phyloP scores from a whole-genome alignment of 768 basidiomycete genomes.

The Amanita thiersii region DNA sequence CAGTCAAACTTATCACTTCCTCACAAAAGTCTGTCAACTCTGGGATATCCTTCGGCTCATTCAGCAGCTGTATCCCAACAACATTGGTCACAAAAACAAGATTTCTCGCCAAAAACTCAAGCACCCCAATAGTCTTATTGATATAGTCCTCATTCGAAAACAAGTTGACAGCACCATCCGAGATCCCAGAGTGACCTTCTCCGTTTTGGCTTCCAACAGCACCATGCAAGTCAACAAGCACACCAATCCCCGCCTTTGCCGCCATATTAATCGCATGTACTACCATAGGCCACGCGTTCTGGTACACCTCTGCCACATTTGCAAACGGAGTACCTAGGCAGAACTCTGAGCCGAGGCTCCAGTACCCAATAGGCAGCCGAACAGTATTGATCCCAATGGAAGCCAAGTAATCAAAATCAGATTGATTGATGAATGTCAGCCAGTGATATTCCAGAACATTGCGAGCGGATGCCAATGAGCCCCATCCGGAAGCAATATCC shows the following conservation, averaged over 20 bases:
- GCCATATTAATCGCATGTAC: conserved; percentile 57
- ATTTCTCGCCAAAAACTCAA: conserved; percentile 34
- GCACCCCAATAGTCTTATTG: conserved; percentile 42
- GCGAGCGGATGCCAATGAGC: no score
- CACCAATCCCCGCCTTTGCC: conserved; percentile 50
- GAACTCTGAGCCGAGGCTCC: conserved; percentile 49
- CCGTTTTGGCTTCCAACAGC: conserved; percentile 74
- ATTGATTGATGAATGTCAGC: no score
- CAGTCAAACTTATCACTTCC: conserved; percentile 17
- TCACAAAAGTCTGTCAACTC: conserved; percentile 38
- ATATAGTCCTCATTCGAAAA: conserved; percentile 38
- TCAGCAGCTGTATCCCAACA: conserved; percentile 54
- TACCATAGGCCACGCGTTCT: conserved; percentile 62
- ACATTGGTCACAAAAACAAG: conserved; percentile 41
- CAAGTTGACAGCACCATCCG: conserved; percentile 39
- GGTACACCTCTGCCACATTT: conserved; percentile 40
- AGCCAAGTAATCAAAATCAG: no score
- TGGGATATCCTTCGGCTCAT: conserved; percentile 46
- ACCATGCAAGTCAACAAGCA: conserved; percentile 62
- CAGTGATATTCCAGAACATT: no score
- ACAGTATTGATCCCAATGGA: no score
- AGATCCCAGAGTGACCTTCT: conserved; percentile 63
- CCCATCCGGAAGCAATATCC: no score
- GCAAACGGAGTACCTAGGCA: conserved; percentile 62
- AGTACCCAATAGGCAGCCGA: conserved; percentile 58